Evolutionary conservation across 768 basidiomycete genomes (phyloP).

Genomic region (Pisolithus tinctorius): DNA sequence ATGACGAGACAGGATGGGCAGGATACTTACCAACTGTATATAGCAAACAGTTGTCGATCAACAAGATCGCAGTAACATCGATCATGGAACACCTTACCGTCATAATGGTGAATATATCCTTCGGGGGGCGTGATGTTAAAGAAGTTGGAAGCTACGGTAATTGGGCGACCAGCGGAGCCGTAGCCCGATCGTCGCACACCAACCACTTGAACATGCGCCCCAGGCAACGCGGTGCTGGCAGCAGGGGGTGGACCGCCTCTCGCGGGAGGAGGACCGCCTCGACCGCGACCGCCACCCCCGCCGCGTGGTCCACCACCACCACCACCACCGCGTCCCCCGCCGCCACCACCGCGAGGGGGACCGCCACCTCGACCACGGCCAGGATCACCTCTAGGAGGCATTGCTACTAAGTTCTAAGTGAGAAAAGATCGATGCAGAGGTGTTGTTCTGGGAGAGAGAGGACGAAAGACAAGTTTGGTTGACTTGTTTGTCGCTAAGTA

Average conservation of each 20-base stretch:
- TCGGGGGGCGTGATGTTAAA: conserved; percentile 58
- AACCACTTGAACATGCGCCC: conserved; percentile 40
- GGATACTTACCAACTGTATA: conserved; percentile 16
- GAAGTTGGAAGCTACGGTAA: conserved; percentile 49
- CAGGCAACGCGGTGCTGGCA: conserved; percentile 27
- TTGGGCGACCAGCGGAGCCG: conserved; percentile 47
- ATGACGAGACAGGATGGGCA: not conserved
- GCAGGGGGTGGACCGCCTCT: conserved; percentile 16
- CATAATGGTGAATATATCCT: conserved; percentile 67
- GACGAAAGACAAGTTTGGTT: not conserved
- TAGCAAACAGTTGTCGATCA: conserved; percentile 13
- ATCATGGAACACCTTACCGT: conserved; percentile 43
- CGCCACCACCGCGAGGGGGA: conserved; percentile 30
- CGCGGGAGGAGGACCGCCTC: conserved; percentile 21
- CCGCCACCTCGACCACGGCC: conserved; percentile 11
- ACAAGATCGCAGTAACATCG: conserved; percentile 6
- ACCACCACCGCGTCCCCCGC: conserved; percentile 28
- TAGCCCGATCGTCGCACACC: conserved; percentile 66
- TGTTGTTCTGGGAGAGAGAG: conserved; percentile 11
- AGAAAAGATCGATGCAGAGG: conserved; percentile 5
- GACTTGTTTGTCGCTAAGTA: not conserved
- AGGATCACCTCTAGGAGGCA: conserved; percentile 34
- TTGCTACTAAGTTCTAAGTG: conserved; percentile 10
- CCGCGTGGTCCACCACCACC: conserved; percentile 16
- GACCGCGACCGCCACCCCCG: conserved; percentile 25